phyloP scores from a whole-genome alignment of 2,329 filamentous ascomycete species.

The Hypoxylon sp. region DNA sequence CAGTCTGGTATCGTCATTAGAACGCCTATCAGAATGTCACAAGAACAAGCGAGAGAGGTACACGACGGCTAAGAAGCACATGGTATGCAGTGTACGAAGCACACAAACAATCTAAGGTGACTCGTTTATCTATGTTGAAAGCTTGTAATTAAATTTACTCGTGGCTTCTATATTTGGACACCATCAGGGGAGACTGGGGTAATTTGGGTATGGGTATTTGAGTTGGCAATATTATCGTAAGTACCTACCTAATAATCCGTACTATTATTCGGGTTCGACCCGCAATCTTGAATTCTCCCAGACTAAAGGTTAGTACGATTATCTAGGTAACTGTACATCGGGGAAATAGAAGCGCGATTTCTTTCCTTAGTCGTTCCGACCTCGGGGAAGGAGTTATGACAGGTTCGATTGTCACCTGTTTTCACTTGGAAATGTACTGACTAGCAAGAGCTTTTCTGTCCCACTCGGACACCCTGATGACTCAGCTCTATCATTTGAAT shows the following conservation, averaged over 20 bases:
- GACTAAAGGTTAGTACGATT: slow-evolving; percentile 32
- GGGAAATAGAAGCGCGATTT: slow-evolving; percentile 27
- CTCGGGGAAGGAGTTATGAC: slow-evolving; percentile 39
- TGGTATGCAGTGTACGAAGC: background rate
- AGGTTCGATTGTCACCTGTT: slow-evolving; percentile 32
- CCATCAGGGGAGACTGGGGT: background rate
- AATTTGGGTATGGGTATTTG: slow-evolving; percentile 4
- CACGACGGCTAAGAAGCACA: background rate
- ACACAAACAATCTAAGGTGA: background rate
- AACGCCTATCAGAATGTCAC: slow-evolving; percentile 22
- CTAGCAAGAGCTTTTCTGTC: slow-evolving; percentile 13
- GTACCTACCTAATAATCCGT: background rate
- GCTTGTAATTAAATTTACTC: background rate
- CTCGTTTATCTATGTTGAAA: slow-evolving; percentile 14
- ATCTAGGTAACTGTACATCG: background rate
- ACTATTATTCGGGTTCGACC: slow-evolving; percentile 21
- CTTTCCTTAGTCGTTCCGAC: slow-evolving; percentile 40
- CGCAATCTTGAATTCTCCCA: slow-evolving; percentile 30
- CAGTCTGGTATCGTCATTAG: slow-evolving; percentile 19
- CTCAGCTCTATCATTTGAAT: slow-evolving; percentile 29
- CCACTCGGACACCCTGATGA: slow-evolving; percentile 25
- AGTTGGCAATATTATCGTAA: background rate
- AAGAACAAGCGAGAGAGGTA: slow-evolving; percentile 13
- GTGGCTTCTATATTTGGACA: background rate
- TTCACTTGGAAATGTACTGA: slow-evolving; percentile 25